phyloP scores from a whole-genome alignment of 345 rosid species.

The rapeseed (Brassica napus) region Da-Ae NC_063441.1:21169001-21169500 shows the following conservation, averaged over 20 bases:
- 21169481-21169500: no score
- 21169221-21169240: neutral
- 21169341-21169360: no score
- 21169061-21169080: constrained; percentile 31
- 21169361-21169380: no score
- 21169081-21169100: constrained; percentile 33
- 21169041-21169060: constrained; percentile 27
- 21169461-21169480: no score
- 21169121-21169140: constrained; percentile 23
- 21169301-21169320: no score
- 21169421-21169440: no score
- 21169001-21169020: constrained; percentile 12
- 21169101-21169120: constrained; percentile 11
- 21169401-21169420: no score
- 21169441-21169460: no score
- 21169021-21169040: neutral
- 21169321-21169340: no score
- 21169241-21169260: neutral
- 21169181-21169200: neutral
- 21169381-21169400: no score
- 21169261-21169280: neutral
- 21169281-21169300: no score
- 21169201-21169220: neutral
- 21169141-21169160: neutral
- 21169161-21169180: neutral